These are phyloP conservation scores for Pseudocercospora musae DNA, from an alignment of 2,329 filamentous ascomycete species.

Conservation along the genomic window DNA sequence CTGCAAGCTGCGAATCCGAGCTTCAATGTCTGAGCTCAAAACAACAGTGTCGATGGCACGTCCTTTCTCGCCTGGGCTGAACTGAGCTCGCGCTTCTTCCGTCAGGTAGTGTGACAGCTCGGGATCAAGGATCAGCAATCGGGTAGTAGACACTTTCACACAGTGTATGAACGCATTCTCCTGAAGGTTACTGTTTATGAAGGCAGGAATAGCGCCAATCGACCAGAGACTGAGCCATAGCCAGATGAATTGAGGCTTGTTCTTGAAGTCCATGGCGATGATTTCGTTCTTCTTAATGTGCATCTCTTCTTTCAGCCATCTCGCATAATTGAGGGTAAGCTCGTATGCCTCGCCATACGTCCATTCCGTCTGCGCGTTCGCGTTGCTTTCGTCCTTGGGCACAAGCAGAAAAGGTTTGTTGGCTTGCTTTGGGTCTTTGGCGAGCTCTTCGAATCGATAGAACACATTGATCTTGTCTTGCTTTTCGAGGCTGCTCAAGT, in stretches of 20 bases:
- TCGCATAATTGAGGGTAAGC: slow-evolving; percentile 65
- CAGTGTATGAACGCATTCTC: slow-evolving; percentile 72
- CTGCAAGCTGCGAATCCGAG: slow-evolving; percentile 37
- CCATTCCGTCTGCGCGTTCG: slow-evolving; percentile 44
- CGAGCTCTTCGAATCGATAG: slow-evolving; percentile 69
- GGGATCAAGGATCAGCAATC: slow-evolving; percentile 67
- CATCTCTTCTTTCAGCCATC: slow-evolving; percentile 66
- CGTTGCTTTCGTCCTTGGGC: slow-evolving; percentile 26
- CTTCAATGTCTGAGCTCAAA: slow-evolving; percentile 59
- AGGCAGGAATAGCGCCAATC: slow-evolving; percentile 76
- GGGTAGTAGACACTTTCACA: slow-evolving; percentile 63
- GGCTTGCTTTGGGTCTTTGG: slow-evolving; percentile 51
- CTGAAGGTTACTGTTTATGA: slow-evolving; percentile 82
- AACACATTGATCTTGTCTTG: slow-evolving; percentile 66
- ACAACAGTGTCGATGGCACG: slow-evolving; percentile 56
- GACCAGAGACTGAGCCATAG: slow-evolving; percentile 76
- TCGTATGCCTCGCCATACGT: slow-evolving; percentile 77
- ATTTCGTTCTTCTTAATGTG: slow-evolving; percentile 68
- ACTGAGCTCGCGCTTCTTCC: slow-evolving; percentile 48
- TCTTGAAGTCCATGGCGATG: slow-evolving; percentile 77
- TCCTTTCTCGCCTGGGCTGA: slow-evolving; percentile 46
- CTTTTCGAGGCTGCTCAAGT: slow-evolving; percentile 28
- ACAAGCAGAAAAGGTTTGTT: slow-evolving; percentile 32
- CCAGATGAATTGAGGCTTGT: slow-evolving; percentile 74
- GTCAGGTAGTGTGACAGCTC: slow-evolving; percentile 55